phyloP scores from a whole-genome alignment of 2,329 filamentous ascomycete species.

The Fusarium sp. region DNA sequence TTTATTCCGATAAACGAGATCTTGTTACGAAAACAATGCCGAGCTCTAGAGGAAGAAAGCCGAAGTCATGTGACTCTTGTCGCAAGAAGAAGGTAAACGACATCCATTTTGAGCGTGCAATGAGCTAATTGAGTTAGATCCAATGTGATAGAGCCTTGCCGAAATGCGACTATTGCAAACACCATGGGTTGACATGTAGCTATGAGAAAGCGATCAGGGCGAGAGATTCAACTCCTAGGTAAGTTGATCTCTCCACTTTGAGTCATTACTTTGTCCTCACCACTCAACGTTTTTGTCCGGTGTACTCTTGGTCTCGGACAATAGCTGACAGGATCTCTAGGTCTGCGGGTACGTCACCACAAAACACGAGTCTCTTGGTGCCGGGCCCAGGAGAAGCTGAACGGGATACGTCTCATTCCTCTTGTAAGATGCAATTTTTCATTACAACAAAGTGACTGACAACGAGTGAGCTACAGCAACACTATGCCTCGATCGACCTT shows the following conservation, averaged over 20 bases:
- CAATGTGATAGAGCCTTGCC: constrained; percentile 7
- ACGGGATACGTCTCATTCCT: rapidly evolving
- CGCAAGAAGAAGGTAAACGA: constrained; percentile 3
- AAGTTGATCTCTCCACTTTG: no score
- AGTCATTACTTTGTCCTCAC: no score
- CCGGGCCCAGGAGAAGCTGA: rapidly evolving
- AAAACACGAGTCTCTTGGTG: rapidly evolving
- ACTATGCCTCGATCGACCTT: rapidly evolving
- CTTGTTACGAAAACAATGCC: background rate
- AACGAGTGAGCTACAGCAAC: rapidly evolving
- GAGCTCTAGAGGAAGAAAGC: background rate
- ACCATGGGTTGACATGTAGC: background rate
- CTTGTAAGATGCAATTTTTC: background rate
- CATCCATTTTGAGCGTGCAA: rapidly evolving
- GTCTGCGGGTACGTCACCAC: background rate
- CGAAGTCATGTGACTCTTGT: constrained; percentile 13
- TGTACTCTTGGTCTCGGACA: no score
- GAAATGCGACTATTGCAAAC: constrained; percentile 13
- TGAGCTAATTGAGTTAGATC: background rate
- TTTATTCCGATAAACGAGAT: background rate
- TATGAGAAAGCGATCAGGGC: background rate
- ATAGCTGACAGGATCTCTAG: background rate
- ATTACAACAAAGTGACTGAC: rapidly evolving
- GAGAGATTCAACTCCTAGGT: rapidly evolving
- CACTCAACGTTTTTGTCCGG: no score